Evolutionary conservation across 2,329 filamentous ascomycete species (phyloP).

Genomic region (Ploettnerulaceae sp.): DNA sequence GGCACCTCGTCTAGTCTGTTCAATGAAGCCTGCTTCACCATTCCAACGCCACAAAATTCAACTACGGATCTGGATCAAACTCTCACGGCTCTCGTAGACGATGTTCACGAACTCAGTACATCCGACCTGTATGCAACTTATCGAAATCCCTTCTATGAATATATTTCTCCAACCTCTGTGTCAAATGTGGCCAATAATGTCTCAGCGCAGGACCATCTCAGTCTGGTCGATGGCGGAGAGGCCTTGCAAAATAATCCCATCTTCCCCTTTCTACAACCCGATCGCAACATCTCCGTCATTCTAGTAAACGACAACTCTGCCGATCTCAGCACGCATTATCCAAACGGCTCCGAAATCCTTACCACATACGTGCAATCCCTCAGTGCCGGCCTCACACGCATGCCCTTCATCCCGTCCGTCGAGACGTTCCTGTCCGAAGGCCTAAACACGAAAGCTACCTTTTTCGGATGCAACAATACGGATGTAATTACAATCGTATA

Average conservation of each 20-base stretch:
- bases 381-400: constrained; percentile 31
- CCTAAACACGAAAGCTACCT: constrained; percentile 29
- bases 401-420: constrained; percentile 41
- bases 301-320: constrained; percentile 61
- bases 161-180: constrained; percentile 28
- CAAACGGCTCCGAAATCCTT: constrained; percentile 41
- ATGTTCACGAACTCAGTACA: constrained; percentile 29
- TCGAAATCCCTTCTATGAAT: constrained; percentile 47
- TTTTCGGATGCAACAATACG: constrained; percentile 41
- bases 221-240: constrained; percentile 44
- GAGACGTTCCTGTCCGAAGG: constrained; percentile 34
- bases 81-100: constrained; percentile 32
- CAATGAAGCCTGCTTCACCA: constrained; percentile 24
- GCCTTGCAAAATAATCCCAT: constrained; percentile 43
- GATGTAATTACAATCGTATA: constrained; percentile 27
- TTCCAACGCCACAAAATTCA: constrained; percentile 15
- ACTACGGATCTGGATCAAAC: constrained; percentile 19
- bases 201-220: constrained; percentile 34
- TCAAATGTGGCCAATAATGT: constrained; percentile 39
- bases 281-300: constrained; percentile 55
- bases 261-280: constrained; percentile 43
- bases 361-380: constrained; percentile 27
- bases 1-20: constrained; percentile 43
- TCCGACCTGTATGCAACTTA: constrained; percentile 42
- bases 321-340: constrained; percentile 45